phyloP scores from a whole-genome alignment of 2,329 filamentous ascomycete species.

The Hypocreales sp. region DNA sequence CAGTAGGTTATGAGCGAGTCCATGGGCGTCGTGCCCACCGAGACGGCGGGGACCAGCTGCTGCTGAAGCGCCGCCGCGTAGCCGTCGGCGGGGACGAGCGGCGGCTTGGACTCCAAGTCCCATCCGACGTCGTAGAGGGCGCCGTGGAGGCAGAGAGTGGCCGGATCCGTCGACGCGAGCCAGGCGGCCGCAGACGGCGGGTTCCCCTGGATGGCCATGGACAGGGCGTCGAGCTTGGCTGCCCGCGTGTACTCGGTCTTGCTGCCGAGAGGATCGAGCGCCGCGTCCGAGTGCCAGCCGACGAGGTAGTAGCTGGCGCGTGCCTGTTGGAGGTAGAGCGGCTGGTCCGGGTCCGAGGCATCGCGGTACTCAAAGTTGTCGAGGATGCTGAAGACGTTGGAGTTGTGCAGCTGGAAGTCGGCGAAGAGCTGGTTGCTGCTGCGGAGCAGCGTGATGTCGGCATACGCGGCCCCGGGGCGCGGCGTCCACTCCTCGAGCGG shows the following conservation, averaged over 20 bases:
- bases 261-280: constrained; percentile 8
- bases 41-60: constrained; percentile 9
- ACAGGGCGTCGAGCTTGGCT: constrained; percentile 6
- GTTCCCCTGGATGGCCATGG: constrained; percentile 8
- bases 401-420: constrained; percentile 23
- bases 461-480: background rate
- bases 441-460: constrained; percentile 5
- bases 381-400: constrained; percentile 24
- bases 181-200: constrained; percentile 3
- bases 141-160: constrained; percentile 15
- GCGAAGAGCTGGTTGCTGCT: constrained; percentile 21
- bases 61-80: constrained; percentile 7
- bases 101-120: constrained; percentile 13
- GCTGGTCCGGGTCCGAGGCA: constrained; percentile 2
- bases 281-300: constrained; percentile 19
- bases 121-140: constrained; percentile 22
- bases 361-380: constrained; percentile 21
- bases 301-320: constrained; percentile 21
- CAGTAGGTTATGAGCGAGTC: constrained; percentile 21
- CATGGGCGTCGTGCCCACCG: constrained; percentile 21
- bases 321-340: constrained; percentile 10
- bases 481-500: constrained; percentile 3
- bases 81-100: constrained; percentile 14
- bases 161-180: constrained; percentile 5
- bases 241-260: constrained; percentile 1